These are phyloP conservation scores for Buddleja alternifolia DNA, from an alignment of 257 asterid species.

Conservation along the genomic window DNA sequence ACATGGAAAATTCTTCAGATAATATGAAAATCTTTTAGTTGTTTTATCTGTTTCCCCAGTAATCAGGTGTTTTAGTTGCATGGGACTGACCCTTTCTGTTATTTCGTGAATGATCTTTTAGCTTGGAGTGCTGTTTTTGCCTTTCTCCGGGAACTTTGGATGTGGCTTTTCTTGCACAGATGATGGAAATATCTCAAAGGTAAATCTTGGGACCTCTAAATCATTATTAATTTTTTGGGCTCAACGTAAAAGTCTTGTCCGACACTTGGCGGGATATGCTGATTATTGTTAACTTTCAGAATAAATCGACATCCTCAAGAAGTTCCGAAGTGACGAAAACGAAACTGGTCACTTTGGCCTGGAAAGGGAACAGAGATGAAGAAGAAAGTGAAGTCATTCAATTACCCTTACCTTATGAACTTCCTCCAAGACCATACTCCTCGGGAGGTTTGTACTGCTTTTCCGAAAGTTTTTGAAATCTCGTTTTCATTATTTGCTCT, in stretches of 20 bases:
- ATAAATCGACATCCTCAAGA: constrained; percentile 21
- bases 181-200: constrained; percentile 42
- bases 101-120: constrained; percentile 31
- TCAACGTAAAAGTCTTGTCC: neutral
- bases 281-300: constrained; percentile 37
- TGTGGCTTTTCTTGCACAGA: constrained; percentile 78
- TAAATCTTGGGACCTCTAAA: constrained; percentile 8
- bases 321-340: constrained; percentile 47
- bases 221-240: neutral
- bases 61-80: neutral
- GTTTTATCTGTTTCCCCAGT: too few relatives aligned
- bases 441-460: constrained; percentile 51
- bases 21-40: neutral
- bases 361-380: constrained; percentile 50
- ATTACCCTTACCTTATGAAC: constrained; percentile 89
- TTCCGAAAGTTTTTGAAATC: constrained; percentile 10
- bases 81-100: constrained; percentile 23
- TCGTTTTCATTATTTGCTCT: neutral
- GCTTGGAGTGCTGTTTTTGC: constrained; percentile 93
- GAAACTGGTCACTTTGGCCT: constrained; percentile 68
- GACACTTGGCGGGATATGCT: constrained; percentile 9
- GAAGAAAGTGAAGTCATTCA: constrained; percentile 52
- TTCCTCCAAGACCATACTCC: constrained; percentile 82
- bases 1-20: constrained; percentile 1
- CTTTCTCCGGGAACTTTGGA: constrained; percentile 48